Evolutionary conservation across 2,329 filamentous ascomycete species (phyloP).

Genomic region (Colletotrichum gloeosporioides): DNA sequence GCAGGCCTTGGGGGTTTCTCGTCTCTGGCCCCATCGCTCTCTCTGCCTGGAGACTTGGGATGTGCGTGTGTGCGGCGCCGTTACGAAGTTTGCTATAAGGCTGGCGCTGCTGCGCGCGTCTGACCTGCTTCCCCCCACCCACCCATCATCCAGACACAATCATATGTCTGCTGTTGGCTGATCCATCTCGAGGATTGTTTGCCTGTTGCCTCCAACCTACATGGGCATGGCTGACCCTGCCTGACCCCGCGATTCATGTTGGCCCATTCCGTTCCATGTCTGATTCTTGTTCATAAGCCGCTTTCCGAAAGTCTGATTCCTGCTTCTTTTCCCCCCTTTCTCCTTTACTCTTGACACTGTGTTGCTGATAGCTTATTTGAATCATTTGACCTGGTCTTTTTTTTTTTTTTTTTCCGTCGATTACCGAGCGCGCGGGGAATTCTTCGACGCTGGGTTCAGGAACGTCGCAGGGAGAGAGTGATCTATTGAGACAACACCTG

Average conservation of each 20-base stretch:
- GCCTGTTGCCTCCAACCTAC: background rate
- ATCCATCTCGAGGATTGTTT: background rate
- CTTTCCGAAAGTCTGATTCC: background rate
- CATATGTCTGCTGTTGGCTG: background rate
- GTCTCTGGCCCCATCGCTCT: background rate
- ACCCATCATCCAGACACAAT: background rate
- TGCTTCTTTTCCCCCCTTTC: background rate
- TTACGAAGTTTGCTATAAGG: background rate
- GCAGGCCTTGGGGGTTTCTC: background rate
- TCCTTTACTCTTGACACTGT: background rate
- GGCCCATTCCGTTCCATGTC: background rate
- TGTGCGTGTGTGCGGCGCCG: background rate
- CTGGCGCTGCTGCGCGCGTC: background rate
- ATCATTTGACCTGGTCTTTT: background rate
- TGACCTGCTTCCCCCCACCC: background rate
- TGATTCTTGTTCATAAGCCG: background rate
- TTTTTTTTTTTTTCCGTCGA: background rate
- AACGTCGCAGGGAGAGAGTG: background rate
- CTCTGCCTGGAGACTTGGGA: background rate
- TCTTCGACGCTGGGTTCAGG: background rate
- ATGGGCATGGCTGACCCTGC: slow-evolving; percentile 2
- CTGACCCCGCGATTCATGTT: slow-evolving; percentile 8
- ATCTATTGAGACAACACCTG: background rate
- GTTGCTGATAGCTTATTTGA: background rate
- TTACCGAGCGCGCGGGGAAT: background rate